A percentile compares a stretch with the other conserved stretches of the same genome.
Conservation (phyloP, 495 filamentous ascomycete genomes). For the Hyphodiscus hymeniophilus region DNA sequence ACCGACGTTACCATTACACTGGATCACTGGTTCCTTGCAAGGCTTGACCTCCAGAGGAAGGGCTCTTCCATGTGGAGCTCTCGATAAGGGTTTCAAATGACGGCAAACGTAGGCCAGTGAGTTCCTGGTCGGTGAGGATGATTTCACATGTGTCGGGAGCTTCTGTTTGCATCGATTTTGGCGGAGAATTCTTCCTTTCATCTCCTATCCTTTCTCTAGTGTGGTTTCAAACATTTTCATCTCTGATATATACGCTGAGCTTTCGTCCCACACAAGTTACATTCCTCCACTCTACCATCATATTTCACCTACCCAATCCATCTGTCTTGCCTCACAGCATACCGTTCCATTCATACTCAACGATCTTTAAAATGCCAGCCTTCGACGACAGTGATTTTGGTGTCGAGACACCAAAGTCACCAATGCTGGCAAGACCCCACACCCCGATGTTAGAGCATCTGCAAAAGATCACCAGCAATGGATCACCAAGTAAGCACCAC, state of each 20-base stretch:
- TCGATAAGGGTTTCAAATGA: no score
- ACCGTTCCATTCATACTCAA: conserved; percentile 6
- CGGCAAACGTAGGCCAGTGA: no score
- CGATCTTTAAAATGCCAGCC: conserved; percentile 47
- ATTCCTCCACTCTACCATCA: conserved; percentile 4
- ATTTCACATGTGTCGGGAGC: conserved; percentile 13
- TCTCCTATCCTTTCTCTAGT: conserved; percentile 19
- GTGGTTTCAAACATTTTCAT: conserved; percentile 8
- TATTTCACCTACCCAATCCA: not conserved
- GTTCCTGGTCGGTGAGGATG: not conserved
- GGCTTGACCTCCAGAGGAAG: not conserved
- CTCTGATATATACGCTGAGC: conserved; percentile 12
- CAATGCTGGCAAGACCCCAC: conserved; percentile 13
- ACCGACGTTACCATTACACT: conserved; percentile 2
- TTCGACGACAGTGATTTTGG: conserved; percentile 52
- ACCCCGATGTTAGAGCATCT: conserved; percentile 25
- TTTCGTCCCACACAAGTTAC: conserved; percentile 8
- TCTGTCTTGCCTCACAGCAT: conserved; percentile 7
- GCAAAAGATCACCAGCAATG: conserved; percentile 21
- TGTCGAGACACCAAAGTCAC: conserved; percentile 27
- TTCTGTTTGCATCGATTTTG: conserved; percentile 3
- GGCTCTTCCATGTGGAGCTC: conserved; percentile 3
- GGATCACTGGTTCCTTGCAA: conserved; percentile 10
- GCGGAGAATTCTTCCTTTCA: conserved; percentile 1
- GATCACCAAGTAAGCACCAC: conserved; percentile 18